Conservation (phyloP, 179 eudicot genomes). For the Beta corolliflora region DNA sequence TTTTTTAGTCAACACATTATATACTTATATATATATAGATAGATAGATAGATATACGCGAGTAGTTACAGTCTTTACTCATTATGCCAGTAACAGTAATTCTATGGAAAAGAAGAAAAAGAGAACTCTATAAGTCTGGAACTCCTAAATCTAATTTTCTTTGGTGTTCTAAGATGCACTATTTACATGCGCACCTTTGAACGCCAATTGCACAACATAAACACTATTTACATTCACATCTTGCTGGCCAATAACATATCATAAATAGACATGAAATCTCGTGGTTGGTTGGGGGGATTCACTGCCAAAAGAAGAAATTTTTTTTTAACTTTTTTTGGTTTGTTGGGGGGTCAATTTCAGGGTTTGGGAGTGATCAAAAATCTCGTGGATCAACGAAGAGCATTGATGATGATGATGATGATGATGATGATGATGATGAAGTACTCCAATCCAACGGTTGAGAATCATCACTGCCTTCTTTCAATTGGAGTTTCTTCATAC, state of each 20-base stretch:
- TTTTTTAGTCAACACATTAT: neutral
- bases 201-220: neutral
- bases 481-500: slow-evolving; percentile 58
- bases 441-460: slow-evolving; percentile 47
- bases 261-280: neutral
- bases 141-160: neutral
- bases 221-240: slow-evolving; percentile 18
- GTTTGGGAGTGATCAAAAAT: slow-evolving; percentile 39
- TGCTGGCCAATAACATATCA: neutral
- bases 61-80: no score
- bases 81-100: no score
- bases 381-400: slow-evolving; percentile 81
- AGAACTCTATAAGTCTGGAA: no score
- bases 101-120: no score
- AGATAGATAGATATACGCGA: no score
- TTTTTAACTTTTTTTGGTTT: neutral
- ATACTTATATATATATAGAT: no score
- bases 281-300: no score
- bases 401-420: no score
- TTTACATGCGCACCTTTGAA: slow-evolving; percentile 17
- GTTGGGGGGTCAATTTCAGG: neutral
- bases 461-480: slow-evolving; percentile 10
- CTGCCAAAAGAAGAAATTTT: neutral
- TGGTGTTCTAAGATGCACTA: slow-evolving; percentile 1
- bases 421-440: slow-evolving; percentile 35